Conservation (phyloP, 164 flowering plant genomes). For the Houttuynia cordata region DNA sequence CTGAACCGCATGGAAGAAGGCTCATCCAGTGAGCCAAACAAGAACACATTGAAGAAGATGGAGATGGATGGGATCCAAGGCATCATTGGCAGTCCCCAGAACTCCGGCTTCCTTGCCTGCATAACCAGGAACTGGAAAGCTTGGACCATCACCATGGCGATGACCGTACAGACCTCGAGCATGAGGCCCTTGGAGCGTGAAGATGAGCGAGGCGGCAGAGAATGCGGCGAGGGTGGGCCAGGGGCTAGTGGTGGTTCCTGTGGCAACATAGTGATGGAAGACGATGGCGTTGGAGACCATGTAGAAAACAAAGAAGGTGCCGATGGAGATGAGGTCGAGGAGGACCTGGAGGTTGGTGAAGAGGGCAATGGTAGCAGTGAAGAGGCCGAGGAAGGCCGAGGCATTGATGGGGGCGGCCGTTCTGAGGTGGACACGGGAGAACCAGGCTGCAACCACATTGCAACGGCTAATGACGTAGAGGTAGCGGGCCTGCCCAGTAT, state of each 20-base stretch:
- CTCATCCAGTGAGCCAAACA: constrained; percentile 64
- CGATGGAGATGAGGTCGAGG: constrained; percentile 71
- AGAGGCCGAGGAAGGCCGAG: constrained; percentile 64
- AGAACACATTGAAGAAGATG: constrained; percentile 69
- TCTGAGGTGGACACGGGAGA: constrained; percentile 67
- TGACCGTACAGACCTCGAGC: constrained; percentile 33
- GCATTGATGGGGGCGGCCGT: constrained; percentile 92
- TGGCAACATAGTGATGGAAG: constrained; percentile 55
- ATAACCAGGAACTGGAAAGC: constrained; percentile 50
- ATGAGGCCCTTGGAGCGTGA: constrained; percentile 46
- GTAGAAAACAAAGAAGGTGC: constrained; percentile 86
- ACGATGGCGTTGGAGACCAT: constrained; percentile 91
- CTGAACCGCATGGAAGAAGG: constrained; percentile 65
- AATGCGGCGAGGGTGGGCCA: constrained; percentile 53
- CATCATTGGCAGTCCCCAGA: constrained; percentile 90
- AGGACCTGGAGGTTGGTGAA: constrained; percentile 70
- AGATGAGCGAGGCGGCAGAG: constrained; percentile 42
- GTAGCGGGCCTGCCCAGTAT: constrained; percentile 96
- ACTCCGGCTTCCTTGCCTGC: constrained; percentile 64
- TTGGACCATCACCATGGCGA: constrained; percentile 32
- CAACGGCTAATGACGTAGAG: constrained; percentile 96
- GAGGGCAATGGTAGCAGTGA: constrained; percentile 60
- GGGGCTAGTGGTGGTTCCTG: constrained; percentile 39
- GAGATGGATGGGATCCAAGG: constrained; percentile 81
- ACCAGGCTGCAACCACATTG: constrained; percentile 71